A percentile compares a stretch with the other conserved stretches of the same genome.
These are phyloP conservation scores for Elsinoe australis DNA, from an alignment of 2,329 filamentous ascomycete species.

Conservation along the genomic window DNA sequence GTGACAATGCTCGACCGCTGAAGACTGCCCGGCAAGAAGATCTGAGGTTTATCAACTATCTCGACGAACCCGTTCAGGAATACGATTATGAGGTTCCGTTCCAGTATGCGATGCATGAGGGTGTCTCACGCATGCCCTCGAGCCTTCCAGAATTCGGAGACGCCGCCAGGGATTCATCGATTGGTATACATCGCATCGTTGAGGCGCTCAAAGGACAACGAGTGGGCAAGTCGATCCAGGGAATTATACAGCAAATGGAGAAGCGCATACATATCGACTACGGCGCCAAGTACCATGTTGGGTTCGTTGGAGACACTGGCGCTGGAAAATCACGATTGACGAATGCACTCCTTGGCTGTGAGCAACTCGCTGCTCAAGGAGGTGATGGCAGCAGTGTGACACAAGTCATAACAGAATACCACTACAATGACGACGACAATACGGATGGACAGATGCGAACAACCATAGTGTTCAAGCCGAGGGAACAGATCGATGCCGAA, in stretches of 20 bases:
- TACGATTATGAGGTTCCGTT: not conserved
- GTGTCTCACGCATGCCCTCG: not conserved
- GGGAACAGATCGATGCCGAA: not conserved
- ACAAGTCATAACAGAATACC: not conserved
- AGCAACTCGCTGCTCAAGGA: not conserved
- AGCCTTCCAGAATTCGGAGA: too few relatives aligned
- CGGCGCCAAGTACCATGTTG: too few relatives aligned
- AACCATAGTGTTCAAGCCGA: not conserved
- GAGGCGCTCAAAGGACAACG: too few relatives aligned
- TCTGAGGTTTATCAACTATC: not conserved
- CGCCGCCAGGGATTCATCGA: too few relatives aligned
- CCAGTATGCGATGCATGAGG: conserved; percentile 1
- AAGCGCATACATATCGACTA: too few relatives aligned
- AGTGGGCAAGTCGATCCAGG: too few relatives aligned
- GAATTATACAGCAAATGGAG: too few relatives aligned
- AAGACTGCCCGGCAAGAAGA: not conserved
- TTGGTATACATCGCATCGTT: too few relatives aligned
- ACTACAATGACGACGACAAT: not conserved
- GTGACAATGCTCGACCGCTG: not conserved
- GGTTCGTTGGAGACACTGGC: not conserved
- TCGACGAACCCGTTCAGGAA: not conserved
- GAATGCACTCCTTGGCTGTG: not conserved
- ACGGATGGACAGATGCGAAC: not conserved
- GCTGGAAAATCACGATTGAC: not conserved
- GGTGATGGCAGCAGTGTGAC: not conserved